phyloP scores from a whole-genome alignment of 2,329 filamentous ascomycete species.

The Monosporascus cannonballus region DNA sequence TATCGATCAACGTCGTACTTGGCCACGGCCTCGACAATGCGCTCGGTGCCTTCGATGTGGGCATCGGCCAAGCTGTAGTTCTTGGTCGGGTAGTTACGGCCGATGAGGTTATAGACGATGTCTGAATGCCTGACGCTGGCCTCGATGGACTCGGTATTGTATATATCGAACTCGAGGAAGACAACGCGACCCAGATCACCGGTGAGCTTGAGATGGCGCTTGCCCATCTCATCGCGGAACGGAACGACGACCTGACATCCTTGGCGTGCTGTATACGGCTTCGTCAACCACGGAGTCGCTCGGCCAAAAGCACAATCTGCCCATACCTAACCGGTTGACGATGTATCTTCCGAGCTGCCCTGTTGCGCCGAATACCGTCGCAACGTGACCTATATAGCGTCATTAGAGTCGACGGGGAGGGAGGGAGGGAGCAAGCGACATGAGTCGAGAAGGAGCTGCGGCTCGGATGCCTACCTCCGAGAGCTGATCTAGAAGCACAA shows the following conservation, averaged over 20 bases:
- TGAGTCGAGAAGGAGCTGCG: slow-evolving; percentile 1
- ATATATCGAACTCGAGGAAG: slow-evolving; percentile 92
- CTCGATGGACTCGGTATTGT: slow-evolving; percentile 92
- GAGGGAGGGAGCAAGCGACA: neutral
- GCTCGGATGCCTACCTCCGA: slow-evolving; percentile 61
- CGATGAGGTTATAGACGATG: slow-evolving; percentile 93
- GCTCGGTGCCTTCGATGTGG: slow-evolving; percentile 84
- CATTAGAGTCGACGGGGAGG: slow-evolving; percentile 8
- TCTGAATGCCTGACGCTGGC: slow-evolving; percentile 96
- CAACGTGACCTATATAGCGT: slow-evolving; percentile 69
- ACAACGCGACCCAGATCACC: slow-evolving; percentile 86
- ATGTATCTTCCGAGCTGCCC: slow-evolving; percentile 96
- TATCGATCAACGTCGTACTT: slow-evolving; percentile 98
- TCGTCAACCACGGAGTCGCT: slow-evolving; percentile 22
- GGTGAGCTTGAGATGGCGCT: slow-evolving; percentile 93
- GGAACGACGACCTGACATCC: slow-evolving; percentile 93
- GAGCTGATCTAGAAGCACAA: slow-evolving; percentile 57
- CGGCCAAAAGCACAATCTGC: slow-evolving; percentile 5
- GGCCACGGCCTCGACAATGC: slow-evolving; percentile 88
- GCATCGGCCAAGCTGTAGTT: slow-evolving; percentile 94
- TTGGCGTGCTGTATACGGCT: slow-evolving; percentile 60
- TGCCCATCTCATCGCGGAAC: slow-evolving; percentile 95
- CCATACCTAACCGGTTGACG: slow-evolving; percentile 78
- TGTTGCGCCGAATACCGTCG: slow-evolving; percentile 95
- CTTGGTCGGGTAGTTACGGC: slow-evolving; percentile 94